Conservation (phyloP, 257 asterid genomes). For the Galeopsis tetrahit region DNA sequence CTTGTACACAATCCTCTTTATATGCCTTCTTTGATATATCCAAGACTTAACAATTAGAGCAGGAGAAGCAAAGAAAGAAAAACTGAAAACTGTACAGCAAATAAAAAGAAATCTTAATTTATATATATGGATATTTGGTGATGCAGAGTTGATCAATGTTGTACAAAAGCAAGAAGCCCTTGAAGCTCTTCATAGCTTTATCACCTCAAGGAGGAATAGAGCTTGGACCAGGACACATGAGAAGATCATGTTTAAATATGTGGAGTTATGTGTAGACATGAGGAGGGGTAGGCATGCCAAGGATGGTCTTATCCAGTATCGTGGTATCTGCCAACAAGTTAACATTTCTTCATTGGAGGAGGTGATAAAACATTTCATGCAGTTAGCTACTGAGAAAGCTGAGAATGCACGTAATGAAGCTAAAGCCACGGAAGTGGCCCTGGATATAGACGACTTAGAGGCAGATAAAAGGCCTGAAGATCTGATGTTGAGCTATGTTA, state of each 20-base stretch:
- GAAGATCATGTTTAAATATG: slow-evolving; percentile 85
- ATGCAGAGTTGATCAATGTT: slow-evolving; percentile 88
- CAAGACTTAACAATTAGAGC: not conserved
- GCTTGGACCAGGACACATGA: slow-evolving; percentile 96
- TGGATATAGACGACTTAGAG: slow-evolving; percentile 90
- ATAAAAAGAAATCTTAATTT: not conserved
- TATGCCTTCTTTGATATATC: not conserved
- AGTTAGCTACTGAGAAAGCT: slow-evolving; percentile 86
- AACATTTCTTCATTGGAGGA: slow-evolving; percentile 86
- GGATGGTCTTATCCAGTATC: slow-evolving; percentile 94
- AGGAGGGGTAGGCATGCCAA: slow-evolving; percentile 95
- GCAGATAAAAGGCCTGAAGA: slow-evolving; percentile 97
- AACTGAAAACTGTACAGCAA: not conserved
- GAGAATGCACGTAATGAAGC: slow-evolving; percentile 87
- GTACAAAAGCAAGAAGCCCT: slow-evolving; percentile 95
- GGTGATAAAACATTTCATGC: slow-evolving; percentile 97
- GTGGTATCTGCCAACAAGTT: slow-evolving; percentile 93
- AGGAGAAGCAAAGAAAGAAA: not conserved
- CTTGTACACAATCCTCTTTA: not conserved
- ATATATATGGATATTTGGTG: slow-evolving; percentile 19
- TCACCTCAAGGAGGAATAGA: slow-evolving; percentile 85
- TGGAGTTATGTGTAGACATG: slow-evolving; percentile 95
- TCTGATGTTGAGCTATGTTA: slow-evolving; percentile 91
- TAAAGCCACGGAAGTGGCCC: slow-evolving; percentile 83
- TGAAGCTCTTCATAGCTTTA: slow-evolving; percentile 81